Evolutionary conservation across 2,329 filamentous ascomycete genomes (phyloP).

Genomic region (Alternaria incomplexa): DNA sequence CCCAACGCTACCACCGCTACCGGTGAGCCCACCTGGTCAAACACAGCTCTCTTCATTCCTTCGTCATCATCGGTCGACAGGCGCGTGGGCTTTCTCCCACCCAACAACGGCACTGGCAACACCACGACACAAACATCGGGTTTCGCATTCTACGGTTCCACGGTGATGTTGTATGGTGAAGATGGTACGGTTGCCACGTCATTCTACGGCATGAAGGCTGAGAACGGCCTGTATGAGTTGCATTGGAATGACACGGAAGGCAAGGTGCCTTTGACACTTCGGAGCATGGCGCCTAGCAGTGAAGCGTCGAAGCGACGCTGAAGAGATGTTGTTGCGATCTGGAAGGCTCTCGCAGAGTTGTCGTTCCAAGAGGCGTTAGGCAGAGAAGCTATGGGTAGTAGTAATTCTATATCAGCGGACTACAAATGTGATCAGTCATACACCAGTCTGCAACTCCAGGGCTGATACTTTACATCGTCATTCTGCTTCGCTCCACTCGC

Average conservation of each 20-base stretch:
- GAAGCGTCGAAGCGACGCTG: background rate
- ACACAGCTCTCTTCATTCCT: background rate
- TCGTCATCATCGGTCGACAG: background rate
- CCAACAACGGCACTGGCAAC: background rate
- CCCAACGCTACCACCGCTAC: background rate
- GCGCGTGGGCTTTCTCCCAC: background rate
- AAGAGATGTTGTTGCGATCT: background rate
- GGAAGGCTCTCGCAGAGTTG: background rate
- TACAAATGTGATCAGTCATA: background rate
- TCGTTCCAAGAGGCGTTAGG: background rate
- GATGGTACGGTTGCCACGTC: background rate
- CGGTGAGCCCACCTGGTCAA: background rate
- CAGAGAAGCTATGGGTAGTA: background rate
- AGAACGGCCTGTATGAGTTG: background rate
- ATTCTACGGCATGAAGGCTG: background rate
- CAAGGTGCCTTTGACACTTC: background rate
- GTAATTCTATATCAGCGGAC: background rate
- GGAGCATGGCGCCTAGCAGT: background rate
- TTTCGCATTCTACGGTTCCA: slow-evolving; percentile 1
- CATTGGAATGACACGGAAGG: background rate
- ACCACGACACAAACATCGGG: background rate
- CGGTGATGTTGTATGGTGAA: background rate
- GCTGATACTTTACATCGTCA: background rate
- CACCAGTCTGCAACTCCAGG: background rate
- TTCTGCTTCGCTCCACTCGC: background rate